phyloP scores from a whole-genome alignment of 2,329 filamentous ascomycete genomes.

The Colletotrichum tropicale region DNA sequence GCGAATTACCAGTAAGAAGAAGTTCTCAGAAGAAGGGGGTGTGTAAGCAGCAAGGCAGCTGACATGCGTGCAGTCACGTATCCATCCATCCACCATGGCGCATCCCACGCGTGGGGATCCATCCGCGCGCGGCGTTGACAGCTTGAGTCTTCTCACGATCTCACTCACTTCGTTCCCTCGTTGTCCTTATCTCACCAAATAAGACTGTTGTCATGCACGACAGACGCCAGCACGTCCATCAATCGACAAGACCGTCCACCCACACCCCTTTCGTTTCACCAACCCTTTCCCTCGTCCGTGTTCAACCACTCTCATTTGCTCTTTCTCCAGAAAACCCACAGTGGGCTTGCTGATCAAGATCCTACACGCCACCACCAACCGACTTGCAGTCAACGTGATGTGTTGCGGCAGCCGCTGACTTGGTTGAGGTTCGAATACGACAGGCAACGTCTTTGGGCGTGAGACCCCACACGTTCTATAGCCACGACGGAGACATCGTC shows the following conservation, averaged over 20 bases:
- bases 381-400: neutral
- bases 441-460: neutral
- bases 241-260: neutral
- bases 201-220: neutral
- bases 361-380: neutral
- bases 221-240: neutral
- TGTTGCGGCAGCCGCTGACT: neutral
- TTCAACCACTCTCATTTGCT: neutral
- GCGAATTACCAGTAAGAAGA: neutral
- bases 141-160: neutral
- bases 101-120: neutral
- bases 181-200: neutral
- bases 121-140: neutral
- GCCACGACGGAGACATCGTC: neutral
- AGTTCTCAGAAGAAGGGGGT: neutral
- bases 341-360: neutral
- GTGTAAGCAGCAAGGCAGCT: constrained; percentile 15
- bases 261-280: neutral
- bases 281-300: neutral
- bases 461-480: neutral
- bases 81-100: neutral
- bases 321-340: constrained; percentile 1
- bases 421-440: neutral
- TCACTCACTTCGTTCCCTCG: neutral
- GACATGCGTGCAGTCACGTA: neutral